Conservation (phyloP, 495 filamentous ascomycete species). For the Xylaria acuta region DNA sequence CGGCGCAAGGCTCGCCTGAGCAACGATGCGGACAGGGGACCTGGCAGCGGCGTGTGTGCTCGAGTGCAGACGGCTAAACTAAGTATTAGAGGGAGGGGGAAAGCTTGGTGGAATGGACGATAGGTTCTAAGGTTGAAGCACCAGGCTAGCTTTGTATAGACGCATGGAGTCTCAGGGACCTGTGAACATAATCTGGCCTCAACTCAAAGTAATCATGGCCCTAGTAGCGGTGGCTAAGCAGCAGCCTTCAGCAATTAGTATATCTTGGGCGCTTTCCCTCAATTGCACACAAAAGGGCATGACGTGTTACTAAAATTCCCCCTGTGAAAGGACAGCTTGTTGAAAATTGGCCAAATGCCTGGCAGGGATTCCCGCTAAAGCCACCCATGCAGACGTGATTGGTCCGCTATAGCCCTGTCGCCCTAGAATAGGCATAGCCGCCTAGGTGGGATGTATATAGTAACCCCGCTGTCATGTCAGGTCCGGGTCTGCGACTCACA, state of each 20-base stretch:
- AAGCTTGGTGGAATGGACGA: background rate
- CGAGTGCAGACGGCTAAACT: slow-evolving; percentile 22
- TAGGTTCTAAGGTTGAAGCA: background rate
- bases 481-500: background rate
- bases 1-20: slow-evolving; percentile 37
- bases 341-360: slow-evolving; percentile 33
- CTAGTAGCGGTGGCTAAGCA: slow-evolving; percentile 17
- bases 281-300: slow-evolving; percentile 21
- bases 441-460: slow-evolving; percentile 22
- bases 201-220: slow-evolving; percentile 28
- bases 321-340: slow-evolving; percentile 40
- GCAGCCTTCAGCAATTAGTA: background rate
- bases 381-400: slow-evolving; percentile 41
- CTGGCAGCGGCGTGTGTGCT: slow-evolving; percentile 31
- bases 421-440: slow-evolving; percentile 25
- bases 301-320: slow-evolving; percentile 32
- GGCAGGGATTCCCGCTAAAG: slow-evolving; percentile 34
- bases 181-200: slow-evolving; percentile 40
- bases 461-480: slow-evolving; percentile 30
- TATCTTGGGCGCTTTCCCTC: slow-evolving; percentile 8
- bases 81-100: background rate
- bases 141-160: slow-evolving; percentile 30
- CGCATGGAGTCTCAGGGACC: slow-evolving; percentile 19
- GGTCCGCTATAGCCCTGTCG: slow-evolving; percentile 35
- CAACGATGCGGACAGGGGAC: slow-evolving; percentile 17